Base-by-base conservation (phyloP, 371 early-diverging fungal species). In the Nematocida ausubeli region DNA sequence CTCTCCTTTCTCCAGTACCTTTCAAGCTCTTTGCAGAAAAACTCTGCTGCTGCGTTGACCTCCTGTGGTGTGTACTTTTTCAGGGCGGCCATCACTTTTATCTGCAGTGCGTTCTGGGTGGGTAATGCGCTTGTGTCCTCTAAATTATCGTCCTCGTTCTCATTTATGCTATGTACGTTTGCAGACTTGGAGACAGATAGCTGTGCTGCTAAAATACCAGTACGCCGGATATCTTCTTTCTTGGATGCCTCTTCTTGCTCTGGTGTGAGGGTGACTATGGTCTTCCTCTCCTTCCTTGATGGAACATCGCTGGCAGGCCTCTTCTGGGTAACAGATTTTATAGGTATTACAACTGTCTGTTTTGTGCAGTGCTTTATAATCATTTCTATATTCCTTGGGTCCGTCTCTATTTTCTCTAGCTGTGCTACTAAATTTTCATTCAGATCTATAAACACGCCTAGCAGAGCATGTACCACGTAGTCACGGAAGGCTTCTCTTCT, bases 1-100 rank as follows among this genome's bases (percentile, higher is more conserved):
- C 64, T 64, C 30, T 75, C 78, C 6, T 12, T 52, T 6, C 37
- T 75, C 78, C 78, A 75, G 47, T 64, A 75, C 32, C 78, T 30
- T 12, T 49, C 34, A 3, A 75, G 47, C 37, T 75, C 78, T 12
- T 34, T 26, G 42, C 71, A 75, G 54, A 64, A 75, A 39, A 67
- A 51, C 3, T 6, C 24, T 6, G 66, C 16, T 1, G 37, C 28
- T 30, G 7, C 26, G 9, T 19, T 30, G 0, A 65, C 30, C 40
- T 75, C 37, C 12, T 55, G 37, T 14, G 5, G 37, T 44, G 66
- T 6, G 39, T 50, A 52, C 1, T 16, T 19, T 6, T 24, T 3
- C 6, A 67, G n/a, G 9, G 22, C 35, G 0, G 50, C 22, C 26
- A 42, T 14, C 9, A 58, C 35, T 22, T 51, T 28, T 37, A 28